A percentile compares a stretch with the other conserved stretches of the same genome.
These are phyloP conservation scores for Trichophyton rubrum DNA, from an alignment of 2,329 filamentous ascomycete species.

Conservation along the genomic window DNA sequence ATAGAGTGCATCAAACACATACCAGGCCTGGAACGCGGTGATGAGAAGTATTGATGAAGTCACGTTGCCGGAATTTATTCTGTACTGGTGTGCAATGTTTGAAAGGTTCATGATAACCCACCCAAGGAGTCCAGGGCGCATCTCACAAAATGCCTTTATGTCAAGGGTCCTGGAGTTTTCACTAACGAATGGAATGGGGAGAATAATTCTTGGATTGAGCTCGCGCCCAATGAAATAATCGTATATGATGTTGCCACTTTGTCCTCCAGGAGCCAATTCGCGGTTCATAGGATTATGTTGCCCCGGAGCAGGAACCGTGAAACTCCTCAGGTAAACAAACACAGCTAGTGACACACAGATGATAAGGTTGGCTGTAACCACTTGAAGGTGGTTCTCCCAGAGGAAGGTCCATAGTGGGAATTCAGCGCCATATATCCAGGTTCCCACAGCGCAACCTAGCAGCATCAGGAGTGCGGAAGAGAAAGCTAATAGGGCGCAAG, in stretches of 20 bases:
- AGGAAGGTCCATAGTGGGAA: conserved; percentile 89
- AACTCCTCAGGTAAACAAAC: conserved; percentile 72
- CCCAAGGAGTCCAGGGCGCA: conserved; percentile 80
- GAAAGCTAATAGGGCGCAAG: conserved; percentile 45
- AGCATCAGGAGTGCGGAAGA: conserved; percentile 62
- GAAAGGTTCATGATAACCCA: conserved; percentile 80
- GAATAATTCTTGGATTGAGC: conserved; percentile 67
- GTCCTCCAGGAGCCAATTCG: conserved; percentile 69
- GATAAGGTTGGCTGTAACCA: conserved; percentile 71
- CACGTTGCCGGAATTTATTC: conserved; percentile 60
- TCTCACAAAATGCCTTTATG: conserved; percentile 78
- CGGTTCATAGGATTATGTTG: conserved; percentile 58
- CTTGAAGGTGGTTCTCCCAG: conserved; percentile 75
- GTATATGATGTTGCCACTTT: conserved; percentile 73
- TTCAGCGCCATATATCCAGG: conserved; percentile 60
- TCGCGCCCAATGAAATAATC: conserved; percentile 96
- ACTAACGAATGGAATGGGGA: conserved; percentile 60
- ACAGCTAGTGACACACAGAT: conserved; percentile 60
- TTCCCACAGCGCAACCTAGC: conserved; percentile 57
- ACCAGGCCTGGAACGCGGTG: conserved; percentile 63
- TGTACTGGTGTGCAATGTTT: conserved; percentile 79
- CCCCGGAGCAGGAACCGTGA: conserved; percentile 52
- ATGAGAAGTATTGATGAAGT: conserved; percentile 79
- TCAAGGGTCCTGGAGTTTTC: conserved; percentile 52
- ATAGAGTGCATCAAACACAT: conserved; percentile 71